Base-by-base conservation (phyloP, 169 alveolate genomes). In the Plasmodium reichenowi region DNA sequence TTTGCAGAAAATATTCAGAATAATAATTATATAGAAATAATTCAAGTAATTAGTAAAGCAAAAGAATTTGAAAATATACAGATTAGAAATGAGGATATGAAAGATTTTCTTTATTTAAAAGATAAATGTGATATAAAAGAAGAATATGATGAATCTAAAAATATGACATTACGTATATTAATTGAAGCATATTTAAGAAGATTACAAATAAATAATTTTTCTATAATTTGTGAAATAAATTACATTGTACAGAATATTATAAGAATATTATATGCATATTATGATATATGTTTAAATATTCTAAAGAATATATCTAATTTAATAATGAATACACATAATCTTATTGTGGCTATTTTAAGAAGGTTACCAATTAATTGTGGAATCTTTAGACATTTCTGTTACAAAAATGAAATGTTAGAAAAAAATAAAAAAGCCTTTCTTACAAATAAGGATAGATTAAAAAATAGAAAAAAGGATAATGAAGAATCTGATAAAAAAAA, bases 261-360 rank as follows among this genome's bases (percentile, higher is more conserved):
- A n/a, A 95, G 99, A 91, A 93, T 98, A 10, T 87, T 97, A 38
- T 95, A 98, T 87, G 98, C 99, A 26, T 96, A 97, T 89, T 97
- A 94, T 72, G 99, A 97, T 87, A 95, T 97, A 63, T 95, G 95
- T 70, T 88, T 96, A 91, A 96, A 96, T 67, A 96, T 93, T 86
- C 72, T 93, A 67, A 95, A 90, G 43, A 93, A 90, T 68, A 94
- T 91, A 20, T 96, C 94, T 43, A 87, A 93, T 92, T 93, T 89
- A 88, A 95, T 93, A 88, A 97, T 58, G 86, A 92, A 75, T 88
- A 96, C 88, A 91, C 98, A 68, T 93, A 95, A 67, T 50, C 76
- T 78, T 22, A 78, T 78, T 50, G 17, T 78, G 1, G 45, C 89
- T 47, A 78, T 78, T 64, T n/a, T 67, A 32, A 78, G 89, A 70